Conservation (phyloP, 2,329 filamentous ascomycete genomes). For the Pseudogymnoascus pannorum region DNA sequence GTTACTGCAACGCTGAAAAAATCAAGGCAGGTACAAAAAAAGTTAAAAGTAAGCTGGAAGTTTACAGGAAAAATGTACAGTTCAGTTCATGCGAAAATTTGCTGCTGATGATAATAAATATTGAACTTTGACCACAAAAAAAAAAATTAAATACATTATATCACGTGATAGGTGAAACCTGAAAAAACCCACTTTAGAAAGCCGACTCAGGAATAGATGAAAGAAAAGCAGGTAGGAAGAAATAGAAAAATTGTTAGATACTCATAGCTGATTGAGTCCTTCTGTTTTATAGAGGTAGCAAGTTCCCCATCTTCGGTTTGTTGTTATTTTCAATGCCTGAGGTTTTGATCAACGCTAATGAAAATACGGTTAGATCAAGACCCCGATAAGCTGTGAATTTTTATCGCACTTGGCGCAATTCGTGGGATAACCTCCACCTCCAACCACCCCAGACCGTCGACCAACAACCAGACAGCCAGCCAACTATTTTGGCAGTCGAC, state of each 20-base stretch:
- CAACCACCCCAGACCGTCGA: conserved; percentile 6
- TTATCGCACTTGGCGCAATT: conserved; percentile 9
- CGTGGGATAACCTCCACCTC: conserved; percentile 5
- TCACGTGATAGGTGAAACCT: background rate
- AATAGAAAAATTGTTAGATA: background rate
- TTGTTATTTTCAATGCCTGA: background rate
- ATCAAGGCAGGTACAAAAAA: background rate
- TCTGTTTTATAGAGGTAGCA: background rate
- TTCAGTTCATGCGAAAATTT: no score
- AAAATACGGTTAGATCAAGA: background rate
- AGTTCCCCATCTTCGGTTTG: background rate
- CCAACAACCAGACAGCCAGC: background rate
- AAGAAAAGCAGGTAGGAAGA: background rate
- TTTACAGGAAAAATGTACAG: background rate
- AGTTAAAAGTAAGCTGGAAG: background rate
- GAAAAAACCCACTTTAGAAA: background rate
- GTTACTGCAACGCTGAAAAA: background rate
- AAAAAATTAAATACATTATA: background rate
- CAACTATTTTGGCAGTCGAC: background rate
- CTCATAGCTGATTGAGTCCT: background rate
- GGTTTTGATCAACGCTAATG: background rate
- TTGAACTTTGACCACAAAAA: background rate
- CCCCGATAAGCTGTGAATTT: conserved; percentile 7
- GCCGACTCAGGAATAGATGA: background rate
- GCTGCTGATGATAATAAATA: background rate